Evolutionary conservation across 75 land plant species (phyloP).

Genomic region (Pinus taeda): DNA sequence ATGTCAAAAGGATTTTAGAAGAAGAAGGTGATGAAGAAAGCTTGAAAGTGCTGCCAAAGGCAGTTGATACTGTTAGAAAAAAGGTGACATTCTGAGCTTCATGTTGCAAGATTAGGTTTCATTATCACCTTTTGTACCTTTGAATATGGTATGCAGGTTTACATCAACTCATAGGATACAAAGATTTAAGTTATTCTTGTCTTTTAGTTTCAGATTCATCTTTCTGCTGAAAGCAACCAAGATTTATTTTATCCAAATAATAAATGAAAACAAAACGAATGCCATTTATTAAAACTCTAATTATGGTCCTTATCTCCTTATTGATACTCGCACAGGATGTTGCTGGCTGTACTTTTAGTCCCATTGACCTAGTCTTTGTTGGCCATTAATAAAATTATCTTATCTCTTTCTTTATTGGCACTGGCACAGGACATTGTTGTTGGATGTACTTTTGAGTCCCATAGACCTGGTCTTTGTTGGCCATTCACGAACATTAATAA

Average conservation of each 20-base stretch:
- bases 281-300: no score
- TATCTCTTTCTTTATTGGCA: no score
- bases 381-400: no score
- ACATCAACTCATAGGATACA: not conserved
- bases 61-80: constrained; percentile 86
- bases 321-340: no score
- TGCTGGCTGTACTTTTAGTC: no score
- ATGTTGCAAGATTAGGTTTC: not conserved
- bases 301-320: no score
- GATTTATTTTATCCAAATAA: not conserved
- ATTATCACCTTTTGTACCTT: not conserved
- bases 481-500: no score
- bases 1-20: constrained; percentile 56
- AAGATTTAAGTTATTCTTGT: not conserved
- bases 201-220: not conserved
- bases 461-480: no score
- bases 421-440: no score
- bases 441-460: no score
- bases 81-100: constrained; percentile 37
- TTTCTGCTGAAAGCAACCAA: not conserved
- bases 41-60: constrained; percentile 55
- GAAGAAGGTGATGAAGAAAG: constrained; percentile 81
- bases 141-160: not conserved
- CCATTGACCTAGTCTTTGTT: no score
- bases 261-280: not conserved